Conservation (phyloP, 2,329 filamentous ascomycete genomes). For the Fusarium nelsonii region DNA sequence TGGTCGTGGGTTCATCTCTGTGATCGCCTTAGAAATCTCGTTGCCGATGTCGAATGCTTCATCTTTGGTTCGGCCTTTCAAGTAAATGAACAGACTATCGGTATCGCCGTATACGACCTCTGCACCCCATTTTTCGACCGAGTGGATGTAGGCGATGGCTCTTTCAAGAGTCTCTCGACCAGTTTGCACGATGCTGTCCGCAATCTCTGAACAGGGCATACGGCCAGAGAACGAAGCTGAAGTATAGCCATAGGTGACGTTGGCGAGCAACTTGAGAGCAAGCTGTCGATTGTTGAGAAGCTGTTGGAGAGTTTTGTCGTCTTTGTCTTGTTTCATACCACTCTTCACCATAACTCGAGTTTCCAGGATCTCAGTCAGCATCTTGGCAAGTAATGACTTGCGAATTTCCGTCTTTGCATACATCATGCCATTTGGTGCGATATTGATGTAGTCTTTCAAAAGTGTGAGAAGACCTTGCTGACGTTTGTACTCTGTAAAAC, state of each 20-base stretch:
- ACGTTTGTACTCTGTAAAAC: constrained; percentile 87
- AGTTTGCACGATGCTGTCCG: constrained; percentile 97
- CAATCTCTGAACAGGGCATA: constrained; percentile 98
- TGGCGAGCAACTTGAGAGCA: constrained; percentile 95
- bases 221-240: constrained; percentile 96
- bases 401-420: constrained; percentile 87
- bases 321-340: constrained; percentile 93
- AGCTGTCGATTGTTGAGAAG: constrained; percentile 94
- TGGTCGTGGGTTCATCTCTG: constrained; percentile 88
- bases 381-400: constrained; percentile 92
- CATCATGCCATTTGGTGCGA: constrained; percentile 97
- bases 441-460: constrained; percentile 87
- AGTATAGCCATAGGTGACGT: constrained; percentile 98
- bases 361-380: constrained; percentile 95
- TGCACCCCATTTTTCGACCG: constrained; percentile 86
- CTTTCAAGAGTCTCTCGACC: constrained; percentile 94
- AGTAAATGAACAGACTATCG: constrained; percentile 90
- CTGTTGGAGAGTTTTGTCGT: constrained; percentile 86
- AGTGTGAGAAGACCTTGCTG: constrained; percentile 80
- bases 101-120: constrained; percentile 99
- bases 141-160: constrained; percentile 92
- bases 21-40: constrained; percentile 90
- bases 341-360: constrained; percentile 98
- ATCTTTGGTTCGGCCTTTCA: constrained; percentile 87
- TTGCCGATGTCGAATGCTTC: constrained; percentile 93